phyloP scores from a whole-genome alignment of 116 monocot genomes.

The Papilionanthe hybrid region DNA sequence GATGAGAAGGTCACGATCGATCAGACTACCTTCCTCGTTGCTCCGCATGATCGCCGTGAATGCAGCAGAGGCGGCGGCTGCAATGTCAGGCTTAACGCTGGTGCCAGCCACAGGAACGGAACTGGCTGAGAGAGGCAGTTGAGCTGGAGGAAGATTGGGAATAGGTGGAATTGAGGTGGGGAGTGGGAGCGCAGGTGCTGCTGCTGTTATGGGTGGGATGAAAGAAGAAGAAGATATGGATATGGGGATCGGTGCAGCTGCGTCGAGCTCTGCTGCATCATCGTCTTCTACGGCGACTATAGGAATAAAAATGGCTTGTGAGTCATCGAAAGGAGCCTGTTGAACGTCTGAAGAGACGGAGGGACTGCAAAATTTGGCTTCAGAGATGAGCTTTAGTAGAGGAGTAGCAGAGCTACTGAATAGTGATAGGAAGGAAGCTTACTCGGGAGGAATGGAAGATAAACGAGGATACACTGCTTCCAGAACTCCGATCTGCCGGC shows the following conservation, averaged over 20 bases:
- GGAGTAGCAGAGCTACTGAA: not conserved
- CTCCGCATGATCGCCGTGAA: slow-evolving; percentile 68
- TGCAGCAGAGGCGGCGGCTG: slow-evolving; percentile 66
- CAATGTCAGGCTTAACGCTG: slow-evolving; percentile 49
- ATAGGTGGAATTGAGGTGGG: not conserved
- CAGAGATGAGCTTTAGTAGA: not conserved
- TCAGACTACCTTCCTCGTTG: slow-evolving; percentile 54
- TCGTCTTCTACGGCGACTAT: slow-evolving; percentile 81
- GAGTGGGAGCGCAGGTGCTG: slow-evolving; percentile 1
- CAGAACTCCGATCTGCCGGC: slow-evolving; percentile 50
- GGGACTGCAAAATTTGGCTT: slow-evolving; percentile 44
- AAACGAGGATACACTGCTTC: slow-evolving; percentile 88
- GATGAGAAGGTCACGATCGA: slow-evolving; percentile 75
- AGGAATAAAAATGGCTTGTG: slow-evolving; percentile 45
- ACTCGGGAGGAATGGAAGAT: slow-evolving; percentile 80
- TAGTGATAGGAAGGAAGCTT: slow-evolving; percentile 8
- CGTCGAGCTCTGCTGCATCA: slow-evolving; percentile 34
- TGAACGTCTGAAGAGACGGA: slow-evolving; percentile 32
- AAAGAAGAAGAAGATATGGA: not conserved
- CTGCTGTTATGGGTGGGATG: not conserved
- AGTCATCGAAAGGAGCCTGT: slow-evolving; percentile 35
- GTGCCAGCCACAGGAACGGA: not conserved
- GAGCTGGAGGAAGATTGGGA: slow-evolving; percentile 1
- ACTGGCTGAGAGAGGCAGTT: not conserved
- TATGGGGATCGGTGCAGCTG: not conserved